phyloP scores from a whole-genome alignment of 225 moss, liverwort and hornwort species.

The Rhytidiadelphus loreus region DNA sequence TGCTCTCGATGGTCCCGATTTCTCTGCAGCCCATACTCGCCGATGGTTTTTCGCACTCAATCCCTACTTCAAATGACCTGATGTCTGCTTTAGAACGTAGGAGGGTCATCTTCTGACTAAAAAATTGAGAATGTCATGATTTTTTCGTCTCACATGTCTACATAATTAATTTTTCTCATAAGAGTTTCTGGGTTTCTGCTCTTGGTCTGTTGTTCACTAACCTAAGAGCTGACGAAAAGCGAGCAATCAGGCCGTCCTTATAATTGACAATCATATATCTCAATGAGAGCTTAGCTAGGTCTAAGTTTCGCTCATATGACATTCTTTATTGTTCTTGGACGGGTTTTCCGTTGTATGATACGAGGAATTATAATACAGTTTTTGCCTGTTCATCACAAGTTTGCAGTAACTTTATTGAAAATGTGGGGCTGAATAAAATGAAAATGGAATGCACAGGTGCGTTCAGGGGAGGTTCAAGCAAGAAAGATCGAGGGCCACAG shows the following conservation, averaged over 20 bases:
- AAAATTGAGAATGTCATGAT: neutral
- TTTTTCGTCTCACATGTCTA: neutral
- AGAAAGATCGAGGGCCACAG: slow-evolving; percentile 1
- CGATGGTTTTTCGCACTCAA: slow-evolving; percentile 7
- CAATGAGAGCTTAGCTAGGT: neutral
- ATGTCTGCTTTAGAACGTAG: neutral
- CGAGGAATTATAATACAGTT: neutral
- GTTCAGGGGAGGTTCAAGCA: neutral
- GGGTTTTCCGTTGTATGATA: neutral
- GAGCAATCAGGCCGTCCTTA: neutral
- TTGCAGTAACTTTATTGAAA: neutral
- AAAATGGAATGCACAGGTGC: slow-evolving; percentile 2
- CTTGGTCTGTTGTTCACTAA: neutral
- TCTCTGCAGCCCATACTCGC: slow-evolving; percentile 22
- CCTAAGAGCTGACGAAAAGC: neutral
- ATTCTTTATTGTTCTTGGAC: neutral
- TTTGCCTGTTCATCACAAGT: neutral
- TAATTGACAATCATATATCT: neutral
- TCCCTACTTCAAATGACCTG: neutral
- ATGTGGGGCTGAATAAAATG: neutral
- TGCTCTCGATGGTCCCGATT: slow-evolving; percentile 27
- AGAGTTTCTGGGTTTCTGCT: neutral
- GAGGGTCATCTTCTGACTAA: neutral
- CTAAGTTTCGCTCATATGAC: neutral
- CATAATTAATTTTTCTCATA: neutral